phyloP scores from a whole-genome alignment of 2,329 filamentous ascomycete genomes.

The Gaeumannomyces tritici region DNA sequence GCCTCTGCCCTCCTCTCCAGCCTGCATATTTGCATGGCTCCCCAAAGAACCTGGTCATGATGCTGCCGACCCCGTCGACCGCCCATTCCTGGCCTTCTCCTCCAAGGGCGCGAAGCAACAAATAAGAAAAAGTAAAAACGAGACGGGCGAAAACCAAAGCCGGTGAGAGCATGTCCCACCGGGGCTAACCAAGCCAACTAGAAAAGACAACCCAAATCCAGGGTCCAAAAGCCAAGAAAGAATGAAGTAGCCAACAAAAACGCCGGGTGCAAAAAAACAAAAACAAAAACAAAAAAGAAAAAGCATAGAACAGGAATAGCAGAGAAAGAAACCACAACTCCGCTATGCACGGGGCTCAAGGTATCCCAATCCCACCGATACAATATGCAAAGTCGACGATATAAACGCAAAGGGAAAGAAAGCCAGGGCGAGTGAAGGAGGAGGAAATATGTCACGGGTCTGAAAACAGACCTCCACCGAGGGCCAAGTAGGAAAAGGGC shows the following conservation, averaged over 20 bases:
- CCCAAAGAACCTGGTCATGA: neutral
- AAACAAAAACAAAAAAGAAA: no score
- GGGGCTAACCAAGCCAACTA: neutral
- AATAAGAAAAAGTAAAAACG: no score
- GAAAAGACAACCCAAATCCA: neutral
- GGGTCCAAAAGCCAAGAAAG: neutral
- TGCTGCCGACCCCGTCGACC: neutral
- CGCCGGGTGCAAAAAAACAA: no score
- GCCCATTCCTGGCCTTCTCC: no score
- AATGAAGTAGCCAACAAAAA: neutral
- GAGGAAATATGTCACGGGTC: neutral
- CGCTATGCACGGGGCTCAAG: neutral
- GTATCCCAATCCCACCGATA: neutral
- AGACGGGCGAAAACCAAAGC: neutral
- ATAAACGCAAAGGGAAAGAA: slow-evolving; percentile 2
- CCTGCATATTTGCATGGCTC: no score
- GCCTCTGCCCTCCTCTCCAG: neutral
- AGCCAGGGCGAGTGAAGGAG: neutral
- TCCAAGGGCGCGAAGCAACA: neutral
- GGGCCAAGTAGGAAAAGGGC: neutral
- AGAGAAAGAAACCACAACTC: neutral
- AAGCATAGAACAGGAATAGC: neutral
- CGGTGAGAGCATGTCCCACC: neutral
- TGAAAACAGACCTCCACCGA: neutral
- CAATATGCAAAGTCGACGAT: neutral